phyloP scores from a whole-genome alignment of 2,329 filamentous ascomycete genomes.

The Cordyceps farinosa region DNA sequence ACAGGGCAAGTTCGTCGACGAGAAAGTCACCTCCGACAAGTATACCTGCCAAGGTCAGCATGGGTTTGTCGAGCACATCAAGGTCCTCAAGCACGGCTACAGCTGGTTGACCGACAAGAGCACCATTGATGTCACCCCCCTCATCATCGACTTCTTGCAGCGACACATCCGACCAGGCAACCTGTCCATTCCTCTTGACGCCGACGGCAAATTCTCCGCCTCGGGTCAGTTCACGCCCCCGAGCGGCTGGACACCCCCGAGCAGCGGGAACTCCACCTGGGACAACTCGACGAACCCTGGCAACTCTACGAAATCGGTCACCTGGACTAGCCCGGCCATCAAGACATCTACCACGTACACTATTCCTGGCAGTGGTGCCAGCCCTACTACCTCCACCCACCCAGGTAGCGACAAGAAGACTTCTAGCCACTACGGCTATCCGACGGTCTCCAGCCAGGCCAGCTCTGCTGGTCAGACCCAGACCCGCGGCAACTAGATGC shows the following conservation, averaged over 20 bases:
- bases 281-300: not conserved
- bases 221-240: not conserved
- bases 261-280: too few species aligned
- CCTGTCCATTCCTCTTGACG: not conserved
- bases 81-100: not conserved
- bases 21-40: not conserved
- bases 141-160: not conserved
- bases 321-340: not conserved
- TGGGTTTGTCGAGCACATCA: constrained; percentile 6
- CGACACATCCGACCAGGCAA: not conserved
- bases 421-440: not conserved
- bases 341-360: not conserved
- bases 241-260: not conserved
- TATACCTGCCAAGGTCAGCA: constrained; percentile 1
- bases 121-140: not conserved
- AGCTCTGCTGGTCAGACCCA: not conserved
- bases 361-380: not conserved
- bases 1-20: not conserved
- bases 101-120: not conserved
- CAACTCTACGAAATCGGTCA: not conserved
- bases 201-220: not conserved
- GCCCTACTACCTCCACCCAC: not conserved
- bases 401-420: not conserved
- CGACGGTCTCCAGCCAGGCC: not conserved
- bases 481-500: not conserved